Conservation (phyloP, 2,329 filamentous ascomycete species). For the Pseudocercospora cruenta region DNA sequence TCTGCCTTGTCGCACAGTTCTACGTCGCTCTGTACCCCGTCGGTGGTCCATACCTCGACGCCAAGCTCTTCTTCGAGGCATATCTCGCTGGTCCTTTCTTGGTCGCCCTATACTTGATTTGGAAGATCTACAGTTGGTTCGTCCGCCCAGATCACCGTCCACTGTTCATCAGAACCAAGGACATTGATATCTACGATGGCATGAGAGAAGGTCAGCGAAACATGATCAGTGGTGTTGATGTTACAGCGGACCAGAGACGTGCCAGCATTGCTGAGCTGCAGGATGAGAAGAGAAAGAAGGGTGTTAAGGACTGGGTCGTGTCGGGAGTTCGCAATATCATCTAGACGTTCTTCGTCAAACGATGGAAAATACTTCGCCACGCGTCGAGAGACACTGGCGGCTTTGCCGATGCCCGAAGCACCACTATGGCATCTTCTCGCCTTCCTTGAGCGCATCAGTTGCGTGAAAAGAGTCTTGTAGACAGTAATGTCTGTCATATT, state of each 20-base stretch:
- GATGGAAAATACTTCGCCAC: neutral
- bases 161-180: constrained; percentile 36
- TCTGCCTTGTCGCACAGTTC: constrained; percentile 48
- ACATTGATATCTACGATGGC: constrained; percentile 45
- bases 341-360: neutral
- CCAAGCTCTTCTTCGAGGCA: constrained; percentile 34
- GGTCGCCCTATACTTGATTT: constrained; percentile 35
- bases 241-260: constrained; percentile 35
- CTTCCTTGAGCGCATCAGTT: neutral
- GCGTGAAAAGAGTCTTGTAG: neutral
- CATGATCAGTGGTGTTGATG: constrained; percentile 34
- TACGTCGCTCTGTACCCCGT: constrained; percentile 40
- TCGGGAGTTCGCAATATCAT: constrained; percentile 14
- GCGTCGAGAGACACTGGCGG: neutral
- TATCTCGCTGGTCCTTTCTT: constrained; percentile 38
- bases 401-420: neutral
- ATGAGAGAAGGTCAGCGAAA: constrained; percentile 37
- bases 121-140: constrained; percentile 37
- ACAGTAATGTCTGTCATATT: neutral
- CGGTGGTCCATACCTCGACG: constrained; percentile 22
- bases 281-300: constrained; percentile 35
- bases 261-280: constrained; percentile 39
- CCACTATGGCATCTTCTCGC: neutral
- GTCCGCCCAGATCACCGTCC: constrained; percentile 35
- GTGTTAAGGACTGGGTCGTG: constrained; percentile 13